Evolutionary conservation across 495 filamentous ascomycete species (phyloP).

Genomic region (Hypoxylon crocopeplum): DNA sequence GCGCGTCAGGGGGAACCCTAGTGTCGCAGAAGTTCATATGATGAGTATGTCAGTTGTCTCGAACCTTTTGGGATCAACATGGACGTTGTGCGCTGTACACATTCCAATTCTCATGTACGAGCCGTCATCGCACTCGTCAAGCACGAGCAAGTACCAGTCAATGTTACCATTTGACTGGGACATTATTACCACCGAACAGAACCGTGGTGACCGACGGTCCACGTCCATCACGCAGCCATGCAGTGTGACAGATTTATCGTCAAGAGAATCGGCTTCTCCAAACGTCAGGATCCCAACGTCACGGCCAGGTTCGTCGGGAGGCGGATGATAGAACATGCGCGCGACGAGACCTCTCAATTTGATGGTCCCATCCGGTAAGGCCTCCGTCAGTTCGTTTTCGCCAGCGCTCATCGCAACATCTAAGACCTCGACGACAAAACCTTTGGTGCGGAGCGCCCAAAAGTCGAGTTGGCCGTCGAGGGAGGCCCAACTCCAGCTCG

Average conservation of each 20-base stretch:
- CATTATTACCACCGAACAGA: conserved; percentile 18
- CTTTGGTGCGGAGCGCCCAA: conserved; percentile 9
- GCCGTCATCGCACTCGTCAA: conserved; percentile 13
- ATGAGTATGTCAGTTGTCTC: conserved; percentile 7
- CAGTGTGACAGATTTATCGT: background rate
- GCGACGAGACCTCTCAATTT: conserved; percentile 15
- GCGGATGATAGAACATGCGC: conserved; percentile 19
- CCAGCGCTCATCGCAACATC: conserved; percentile 14
- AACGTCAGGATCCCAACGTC: conserved; percentile 24
- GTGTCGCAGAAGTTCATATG: no score
- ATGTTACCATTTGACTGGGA: background rate
- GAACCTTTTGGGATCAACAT: conserved; percentile 18
- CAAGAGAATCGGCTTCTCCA: background rate
- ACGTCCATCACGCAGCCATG: conserved; percentile 24
- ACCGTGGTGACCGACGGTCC: conserved; percentile 15
- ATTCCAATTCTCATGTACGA: conserved; percentile 21
- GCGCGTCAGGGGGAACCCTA: no score
- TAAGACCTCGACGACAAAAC: conserved; percentile 18
- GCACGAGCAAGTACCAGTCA: conserved; percentile 20
- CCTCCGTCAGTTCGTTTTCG: conserved; percentile 13
- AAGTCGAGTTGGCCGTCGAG: conserved; percentile 32
- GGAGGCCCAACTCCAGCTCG: conserved; percentile 41
- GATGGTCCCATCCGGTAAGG: conserved; percentile 3
- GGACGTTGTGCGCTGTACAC: background rate
- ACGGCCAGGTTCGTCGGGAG: conserved; percentile 1